Percentiles rank a stretch among this genome's conserved stretches.
These are phyloP conservation scores for Aspergillus udagawae DNA, from an alignment of 2,329 filamentous ascomycete genomes.

Conservation along the genomic window DNA sequence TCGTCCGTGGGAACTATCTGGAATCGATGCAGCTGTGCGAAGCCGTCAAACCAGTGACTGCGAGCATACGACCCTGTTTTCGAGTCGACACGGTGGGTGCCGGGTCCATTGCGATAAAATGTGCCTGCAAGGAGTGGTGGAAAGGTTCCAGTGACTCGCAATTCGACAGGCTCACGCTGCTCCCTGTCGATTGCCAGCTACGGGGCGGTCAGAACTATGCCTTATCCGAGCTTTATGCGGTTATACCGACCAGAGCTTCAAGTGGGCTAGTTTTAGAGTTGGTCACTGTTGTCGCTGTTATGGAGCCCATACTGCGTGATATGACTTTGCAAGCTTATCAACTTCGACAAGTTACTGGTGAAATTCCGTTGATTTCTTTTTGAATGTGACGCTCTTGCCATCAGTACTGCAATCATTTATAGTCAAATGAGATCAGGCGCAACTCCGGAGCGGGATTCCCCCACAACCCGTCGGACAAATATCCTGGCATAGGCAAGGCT, in stretches of 20 bases:
- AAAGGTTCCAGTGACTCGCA: slow-evolving; percentile 61
- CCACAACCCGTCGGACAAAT: background rate
- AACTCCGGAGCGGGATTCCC: background rate
- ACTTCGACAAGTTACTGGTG: no score
- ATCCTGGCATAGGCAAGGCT: background rate
- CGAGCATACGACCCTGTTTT: slow-evolving; percentile 51
- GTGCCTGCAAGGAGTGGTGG: slow-evolving; percentile 65
- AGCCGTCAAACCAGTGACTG: slow-evolving; percentile 76
- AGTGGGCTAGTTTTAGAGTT: background rate
- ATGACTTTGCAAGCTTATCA: no score
- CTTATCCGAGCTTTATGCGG: background rate
- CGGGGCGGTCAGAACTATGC: background rate
- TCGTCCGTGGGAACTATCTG: slow-evolving; percentile 50
- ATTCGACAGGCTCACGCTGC: slow-evolving; percentile 58
- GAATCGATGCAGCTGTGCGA: slow-evolving; percentile 65
- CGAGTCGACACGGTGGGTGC: slow-evolving; percentile 52
- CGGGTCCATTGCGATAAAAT: slow-evolving; percentile 69
- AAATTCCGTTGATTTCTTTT: background rate
- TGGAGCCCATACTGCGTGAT: background rate
- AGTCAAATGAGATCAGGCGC: background rate
- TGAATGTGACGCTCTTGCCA: background rate
- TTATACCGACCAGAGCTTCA: background rate
- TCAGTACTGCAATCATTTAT: background rate
- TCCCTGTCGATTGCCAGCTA: slow-evolving; percentile 34
- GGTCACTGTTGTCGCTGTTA: background rate